Base-by-base conservation (phyloP, 176 grass and related monocot genomes). In the Chloris gayana region DNA sequence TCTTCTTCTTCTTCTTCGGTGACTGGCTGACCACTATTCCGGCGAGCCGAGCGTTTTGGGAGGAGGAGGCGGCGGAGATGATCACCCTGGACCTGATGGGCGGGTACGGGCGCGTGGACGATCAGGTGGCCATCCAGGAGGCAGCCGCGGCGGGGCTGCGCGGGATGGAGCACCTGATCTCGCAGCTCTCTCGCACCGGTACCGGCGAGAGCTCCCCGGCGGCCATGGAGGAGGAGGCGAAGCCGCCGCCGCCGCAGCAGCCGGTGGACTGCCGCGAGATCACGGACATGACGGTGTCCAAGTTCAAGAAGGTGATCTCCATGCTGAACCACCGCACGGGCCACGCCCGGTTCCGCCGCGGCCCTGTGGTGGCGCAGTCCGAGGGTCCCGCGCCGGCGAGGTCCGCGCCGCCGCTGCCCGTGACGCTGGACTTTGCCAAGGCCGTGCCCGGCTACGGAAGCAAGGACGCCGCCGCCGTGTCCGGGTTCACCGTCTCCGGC, bases 301-400 rank as follows among this genome's bases (percentile, higher is more conserved):
- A 91, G 84, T 97, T 97, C 77, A 90, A 83, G 80, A 91, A 97
- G 83, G 87, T 94, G n/a, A 94, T 97, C 44, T 92, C 95, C 13
- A 84, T 97, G 68, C 80, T 94, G 13, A 92, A 97, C 69, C 87
- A 97, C 69, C 87, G 91, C 68, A 97, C 91, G 22, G 95, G 95
- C 33, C 95, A 97, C 64, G 91, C 95, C 1, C 86, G 91, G 44
- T 94, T 97, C 87, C 91, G 95, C 39, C 89, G 91, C 3, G 89
- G 91, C 1, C 91, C 91, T 0, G 70, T 81, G 22, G 81, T 67
- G 49, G 62, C 86, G 5, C 80, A 87, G 75, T 81, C 63, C 25
- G 76, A 73, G 25, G 81, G 54, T 0, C 85, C 83, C 15, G 46
- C 47, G 27, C 74, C 63, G 4, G 14, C 2, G 32, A 29, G 74